Percentiles rank a stretch among this genome's conserved stretches.
phyloP scores from a whole-genome alignment of 805 yeast genomes.

The Myxozyma neotropica region DNA sequence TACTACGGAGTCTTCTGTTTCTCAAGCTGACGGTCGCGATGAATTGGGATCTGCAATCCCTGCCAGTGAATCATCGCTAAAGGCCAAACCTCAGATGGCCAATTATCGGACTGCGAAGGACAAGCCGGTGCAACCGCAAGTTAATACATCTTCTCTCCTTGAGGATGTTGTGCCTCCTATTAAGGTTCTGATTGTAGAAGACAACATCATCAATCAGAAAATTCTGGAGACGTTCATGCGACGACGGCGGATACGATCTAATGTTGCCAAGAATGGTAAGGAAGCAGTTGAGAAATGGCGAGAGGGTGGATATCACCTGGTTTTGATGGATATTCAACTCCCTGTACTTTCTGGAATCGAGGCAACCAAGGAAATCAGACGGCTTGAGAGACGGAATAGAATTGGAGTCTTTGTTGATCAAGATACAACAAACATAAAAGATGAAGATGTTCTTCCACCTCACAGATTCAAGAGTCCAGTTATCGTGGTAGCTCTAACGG shows the following conservation, averaged over 20 bases:
- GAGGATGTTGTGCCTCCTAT: constrained; percentile 80
- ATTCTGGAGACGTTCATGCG: constrained; percentile 86
- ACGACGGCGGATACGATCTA: constrained; percentile 79
- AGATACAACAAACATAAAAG: constrained; percentile 42
- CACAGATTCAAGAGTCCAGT: constrained; percentile 84
- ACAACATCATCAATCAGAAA: constrained; percentile 89
- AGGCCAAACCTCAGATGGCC: not conserved
- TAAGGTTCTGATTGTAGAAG: constrained; percentile 92
- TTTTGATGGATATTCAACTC: constrained; percentile 94
- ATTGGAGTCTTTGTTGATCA: constrained; percentile 64
- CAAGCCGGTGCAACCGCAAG: not conserved
- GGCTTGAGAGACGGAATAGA: constrained; percentile 75
- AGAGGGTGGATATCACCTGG: constrained; percentile 90
- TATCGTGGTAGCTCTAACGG: constrained; percentile 96
- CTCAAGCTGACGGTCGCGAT: not conserved
- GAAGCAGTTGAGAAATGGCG: constrained; percentile 96
- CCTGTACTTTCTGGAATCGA: constrained; percentile 96
- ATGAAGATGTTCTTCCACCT: constrained; percentile 60
- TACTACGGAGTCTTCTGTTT: not conserved
- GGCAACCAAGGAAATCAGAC: constrained; percentile 87
- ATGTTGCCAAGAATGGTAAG: constrained; percentile 87
- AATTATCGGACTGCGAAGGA: constrained; percentile 1
- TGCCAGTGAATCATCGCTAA: no score
- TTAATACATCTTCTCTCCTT: constrained; percentile 22
- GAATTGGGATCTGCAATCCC: not conserved